Percentiles rank a stretch among this genome's conserved stretches.
These are phyloP conservation scores for Xylariaceae sp. DNA, from an alignment of 2,329 filamentous ascomycete species.

Conservation along the genomic window DNA sequence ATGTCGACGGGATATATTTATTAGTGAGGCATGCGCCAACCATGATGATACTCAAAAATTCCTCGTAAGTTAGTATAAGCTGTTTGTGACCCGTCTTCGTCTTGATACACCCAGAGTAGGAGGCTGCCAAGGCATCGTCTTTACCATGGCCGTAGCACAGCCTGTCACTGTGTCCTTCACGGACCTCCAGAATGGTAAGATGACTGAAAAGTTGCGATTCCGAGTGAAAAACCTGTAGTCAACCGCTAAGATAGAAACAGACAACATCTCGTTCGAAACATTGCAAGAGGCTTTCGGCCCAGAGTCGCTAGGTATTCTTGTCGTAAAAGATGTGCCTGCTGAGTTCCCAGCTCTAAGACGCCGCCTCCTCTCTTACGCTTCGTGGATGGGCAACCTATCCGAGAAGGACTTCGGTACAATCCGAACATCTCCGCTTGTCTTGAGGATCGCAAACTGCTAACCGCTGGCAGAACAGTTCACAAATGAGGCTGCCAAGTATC, in stretches of 20 bases:
- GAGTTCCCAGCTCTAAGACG: slow-evolving; percentile 68
- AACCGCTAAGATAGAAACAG: slow-evolving; percentile 36
- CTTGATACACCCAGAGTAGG: not conserved
- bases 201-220: not conserved
- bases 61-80: too few species aligned
- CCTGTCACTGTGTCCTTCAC: slow-evolving; percentile 58
- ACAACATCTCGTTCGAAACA: slow-evolving; percentile 60
- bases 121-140: not conserved
- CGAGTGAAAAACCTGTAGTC: not conserved
- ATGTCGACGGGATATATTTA: too few species aligned
- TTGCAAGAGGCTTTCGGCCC: slow-evolving; percentile 82
- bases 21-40: too few species aligned
- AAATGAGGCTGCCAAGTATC: slow-evolving; percentile 56
- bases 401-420: slow-evolving; percentile 61
- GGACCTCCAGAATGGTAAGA: slow-evolving; percentile 54
- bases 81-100: not conserved
- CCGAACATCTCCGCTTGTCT: not conserved
- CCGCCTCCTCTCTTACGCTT: slow-evolving; percentile 76
- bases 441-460: slow-evolving; percentile 2
- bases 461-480: slow-evolving; percentile 44
- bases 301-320: slow-evolving; percentile 81
- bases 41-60: too few species aligned
- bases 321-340: slow-evolving; percentile 79
- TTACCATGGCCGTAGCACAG: slow-evolving; percentile 45
- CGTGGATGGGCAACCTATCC: slow-evolving; percentile 79